These are phyloP conservation scores for Cicer bijugum DNA, from an alignment of 306 rosid genomes.

Conservation along the genomic window DNA sequence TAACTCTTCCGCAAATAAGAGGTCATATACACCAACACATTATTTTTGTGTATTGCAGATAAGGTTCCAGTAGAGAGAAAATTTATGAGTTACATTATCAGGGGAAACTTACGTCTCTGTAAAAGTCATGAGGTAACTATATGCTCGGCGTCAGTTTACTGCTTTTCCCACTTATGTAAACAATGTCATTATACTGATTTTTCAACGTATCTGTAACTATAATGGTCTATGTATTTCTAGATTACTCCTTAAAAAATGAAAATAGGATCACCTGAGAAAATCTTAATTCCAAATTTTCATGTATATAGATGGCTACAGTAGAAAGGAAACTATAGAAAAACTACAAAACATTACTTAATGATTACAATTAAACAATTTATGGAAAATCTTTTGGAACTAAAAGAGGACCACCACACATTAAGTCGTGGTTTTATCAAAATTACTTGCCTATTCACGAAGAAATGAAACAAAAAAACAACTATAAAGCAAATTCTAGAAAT, in stretches of 20 bases:
- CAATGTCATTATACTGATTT: background rate
- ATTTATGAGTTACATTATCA: slow-evolving; percentile 6
- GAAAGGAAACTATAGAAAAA: background rate
- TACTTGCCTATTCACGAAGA: background rate
- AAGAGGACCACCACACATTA: background rate
- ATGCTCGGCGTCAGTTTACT: slow-evolving; percentile 1
- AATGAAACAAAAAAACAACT: background rate
- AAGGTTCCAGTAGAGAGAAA: slow-evolving; percentile 32
- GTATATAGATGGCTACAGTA: background rate
- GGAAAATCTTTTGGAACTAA: background rate
- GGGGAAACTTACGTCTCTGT: background rate
- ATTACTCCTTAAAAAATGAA: background rate
- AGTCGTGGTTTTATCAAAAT: background rate
- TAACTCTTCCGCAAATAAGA: too few species aligned
- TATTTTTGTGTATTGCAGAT: background rate
- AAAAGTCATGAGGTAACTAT: background rate
- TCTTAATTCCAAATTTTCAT: background rate
- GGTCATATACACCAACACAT: too few species aligned
- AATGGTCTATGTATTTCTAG: slow-evolving; percentile 2
- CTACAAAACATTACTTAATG: background rate
- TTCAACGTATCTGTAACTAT: background rate
- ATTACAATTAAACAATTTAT: background rate
- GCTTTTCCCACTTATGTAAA: background rate
- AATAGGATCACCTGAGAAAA: slow-evolving; percentile 1
- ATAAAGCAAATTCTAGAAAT: background rate